These are phyloP conservation scores for Macaranga tanarius DNA, from an alignment of 441 rosid genomes.

Conservation along the genomic window DNA sequence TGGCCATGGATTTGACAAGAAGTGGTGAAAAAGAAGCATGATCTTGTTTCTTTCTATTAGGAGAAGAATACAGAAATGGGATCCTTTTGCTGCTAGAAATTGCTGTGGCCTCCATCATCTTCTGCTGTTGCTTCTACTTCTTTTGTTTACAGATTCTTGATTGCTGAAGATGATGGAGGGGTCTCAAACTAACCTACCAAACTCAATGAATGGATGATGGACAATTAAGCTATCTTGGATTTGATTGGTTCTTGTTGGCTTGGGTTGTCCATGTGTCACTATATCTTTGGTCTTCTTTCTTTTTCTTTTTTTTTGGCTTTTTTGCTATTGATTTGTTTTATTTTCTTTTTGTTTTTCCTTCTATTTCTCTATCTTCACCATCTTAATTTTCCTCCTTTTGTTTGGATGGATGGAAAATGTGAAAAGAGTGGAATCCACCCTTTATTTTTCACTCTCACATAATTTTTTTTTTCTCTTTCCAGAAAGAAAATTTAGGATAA, in stretches of 20 bases:
- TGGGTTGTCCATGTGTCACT: conserved; percentile 25
- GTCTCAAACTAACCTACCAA: background rate
- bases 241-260: conserved; percentile 15
- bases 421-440: too few species aligned
- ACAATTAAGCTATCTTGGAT: background rate
- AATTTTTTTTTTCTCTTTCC: too few species aligned
- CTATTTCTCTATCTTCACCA: too few species aligned
- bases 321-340: background rate
- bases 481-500: too few species aligned
- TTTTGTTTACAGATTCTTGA: background rate
- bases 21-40: conserved; percentile 3
- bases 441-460: too few species aligned
- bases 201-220: background rate
- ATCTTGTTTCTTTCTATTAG: conserved; percentile 3
- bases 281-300: conserved; percentile 4
- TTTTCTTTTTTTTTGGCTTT: background rate
- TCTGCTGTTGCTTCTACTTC: background rate
- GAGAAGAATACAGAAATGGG: background rate
- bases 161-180: too few species aligned
- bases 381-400: too few species aligned
- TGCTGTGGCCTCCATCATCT: conserved; percentile 20
- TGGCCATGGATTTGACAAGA: conserved; percentile 60
- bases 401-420: too few species aligned
- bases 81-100: conserved; percentile 20
- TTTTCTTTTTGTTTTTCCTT: too few species aligned